Percentiles rank a stretch among this genome's conserved stretches.
These are phyloP conservation scores for Flaveria bidentis DNA, from an alignment of 129 eudicot species.

Conservation along the genomic window DNA sequence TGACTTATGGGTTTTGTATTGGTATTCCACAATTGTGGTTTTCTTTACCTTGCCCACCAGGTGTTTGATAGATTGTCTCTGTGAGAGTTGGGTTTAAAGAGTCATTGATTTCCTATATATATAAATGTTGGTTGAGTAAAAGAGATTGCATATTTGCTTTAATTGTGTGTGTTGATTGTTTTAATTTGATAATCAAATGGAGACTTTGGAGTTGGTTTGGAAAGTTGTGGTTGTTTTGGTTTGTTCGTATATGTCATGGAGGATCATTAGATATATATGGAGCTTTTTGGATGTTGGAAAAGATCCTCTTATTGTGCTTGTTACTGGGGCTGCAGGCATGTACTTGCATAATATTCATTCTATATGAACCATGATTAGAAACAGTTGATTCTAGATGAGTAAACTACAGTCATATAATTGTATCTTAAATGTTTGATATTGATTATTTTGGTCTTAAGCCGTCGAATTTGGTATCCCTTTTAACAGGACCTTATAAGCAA, in stretches of 20 bases:
- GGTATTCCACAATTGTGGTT: constrained; percentile 25
- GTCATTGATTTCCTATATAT: constrained; percentile 15
- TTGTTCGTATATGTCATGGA: constrained; percentile 61
- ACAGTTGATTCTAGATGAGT: background rate
- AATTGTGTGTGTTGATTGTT: background rate
- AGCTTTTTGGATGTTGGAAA: constrained; percentile 63
- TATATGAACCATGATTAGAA: background rate
- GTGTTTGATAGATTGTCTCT: constrained; percentile 30
- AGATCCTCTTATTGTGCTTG: constrained; percentile 74
- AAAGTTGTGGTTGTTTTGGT: constrained; percentile 51
- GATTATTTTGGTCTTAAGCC: background rate
- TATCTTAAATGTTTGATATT: background rate
- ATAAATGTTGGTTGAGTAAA: constrained; percentile 29
- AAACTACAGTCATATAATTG: background rate
- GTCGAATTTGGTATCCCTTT: background rate
- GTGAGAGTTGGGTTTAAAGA: background rate
- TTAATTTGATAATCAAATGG: constrained; percentile 36
- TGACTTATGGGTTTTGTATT: constrained; percentile 52
- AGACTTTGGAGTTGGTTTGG: constrained; percentile 43
- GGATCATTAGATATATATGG: constrained; percentile 64
- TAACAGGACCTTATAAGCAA: background rate
- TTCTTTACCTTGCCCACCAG: constrained; percentile 43
- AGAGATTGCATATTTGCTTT: background rate
- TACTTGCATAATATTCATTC: background rate
- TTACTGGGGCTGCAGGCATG: constrained; percentile 95